phyloP scores from a whole-genome alignment of 208 protist species.

The Crithidia mellificae region DNA sequence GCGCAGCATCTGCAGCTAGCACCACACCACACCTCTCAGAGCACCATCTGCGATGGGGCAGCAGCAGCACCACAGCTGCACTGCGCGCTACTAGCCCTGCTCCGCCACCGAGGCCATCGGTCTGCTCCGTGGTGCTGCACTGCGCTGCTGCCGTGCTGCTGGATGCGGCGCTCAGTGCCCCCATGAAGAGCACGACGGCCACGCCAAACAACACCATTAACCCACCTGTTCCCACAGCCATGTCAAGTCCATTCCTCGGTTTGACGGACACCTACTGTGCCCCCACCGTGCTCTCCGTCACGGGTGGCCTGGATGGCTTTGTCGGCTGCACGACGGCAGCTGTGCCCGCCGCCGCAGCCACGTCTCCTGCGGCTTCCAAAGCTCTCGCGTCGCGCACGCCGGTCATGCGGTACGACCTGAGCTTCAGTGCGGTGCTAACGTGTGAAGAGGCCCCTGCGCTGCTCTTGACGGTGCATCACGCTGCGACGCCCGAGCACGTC shows the following conservation, averaged over 20 bases:
- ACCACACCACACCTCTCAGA: too few species aligned
- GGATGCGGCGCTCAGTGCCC: too few species aligned
- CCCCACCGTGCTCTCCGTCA: constrained; percentile 26
- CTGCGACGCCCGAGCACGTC: constrained; percentile 29
- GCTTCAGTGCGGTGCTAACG: constrained; percentile 40
- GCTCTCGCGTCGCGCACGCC: constrained; percentile 23
- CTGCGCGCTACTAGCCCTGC: background rate
- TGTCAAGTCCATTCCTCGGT: too few species aligned
- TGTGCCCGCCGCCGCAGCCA: background rate
- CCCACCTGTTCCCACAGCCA: too few species aligned
- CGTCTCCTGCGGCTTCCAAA: too few species aligned
- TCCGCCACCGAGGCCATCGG: background rate
- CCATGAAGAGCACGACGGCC: too few species aligned
- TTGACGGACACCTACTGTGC: constrained; percentile 6
- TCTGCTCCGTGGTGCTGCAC: constrained; percentile 51
- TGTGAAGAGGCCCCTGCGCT: constrained; percentile 33
- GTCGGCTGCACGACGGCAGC: background rate
- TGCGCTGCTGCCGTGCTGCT: constrained; percentile 37
- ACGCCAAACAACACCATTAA: too few species aligned
- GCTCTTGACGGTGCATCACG: constrained; percentile 50
- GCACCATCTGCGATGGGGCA: background rate
- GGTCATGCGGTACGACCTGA: constrained; percentile 40
- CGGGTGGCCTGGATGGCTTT: constrained; percentile 21
- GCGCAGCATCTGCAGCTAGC: too few species aligned
- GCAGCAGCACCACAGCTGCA: too few species aligned